Base-by-base conservation (phyloP, 2,329 filamentous ascomycete genomes). In the Fusarium denticulatum region DNA sequence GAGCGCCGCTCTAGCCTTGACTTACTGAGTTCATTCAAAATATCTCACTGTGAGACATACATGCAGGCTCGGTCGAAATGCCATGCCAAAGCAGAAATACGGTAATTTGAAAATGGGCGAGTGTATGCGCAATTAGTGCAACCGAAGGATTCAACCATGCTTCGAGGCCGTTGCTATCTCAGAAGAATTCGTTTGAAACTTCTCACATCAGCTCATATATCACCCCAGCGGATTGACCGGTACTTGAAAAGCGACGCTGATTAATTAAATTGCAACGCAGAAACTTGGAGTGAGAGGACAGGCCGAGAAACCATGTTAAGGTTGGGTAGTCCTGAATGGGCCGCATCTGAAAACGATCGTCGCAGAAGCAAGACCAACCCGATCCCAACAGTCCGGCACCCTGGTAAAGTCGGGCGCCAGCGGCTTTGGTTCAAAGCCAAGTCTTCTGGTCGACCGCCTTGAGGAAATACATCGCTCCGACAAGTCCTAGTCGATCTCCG, bases 401-500 rank as follows among this genome's bases (percentile, higher is more conserved):
- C 71, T 64, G 75, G 71, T 74, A 73, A 68, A 65, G 71, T 72
- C 52, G 71, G 71, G 71, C 75, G 75, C 73, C 76, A 76, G 75
- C 69, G 73, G 73, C 67, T 69, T 76, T 64, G 71, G 73, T 61
- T 64, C 67, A 75, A 75, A 74, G 75, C 75, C 75, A 77, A 67
- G 68, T 77, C 71, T 71, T 71, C 64, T 73, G 71, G 42, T 74
- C 62, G 36, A 64, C 71, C 67, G 47, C 71, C 71, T 74, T 65
- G 36, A 71, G 72, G 52, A 39, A 67, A 40, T 47, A 16, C 53
- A 40, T 67, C 56, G 69, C 68, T 39, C 68, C 69, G 68, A 72
- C 47, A 71, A 57, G 40, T 56, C 26, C 57, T 47, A 42, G 63
- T 58, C 63, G 71, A 73, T 74, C 71, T 69, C 56, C 56, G 59